Evolutionary conservation across 305 asterid species (phyloP), one percentile per base, ranked within the genome.

Genomic region (Fraxinus sp.): DNA sequence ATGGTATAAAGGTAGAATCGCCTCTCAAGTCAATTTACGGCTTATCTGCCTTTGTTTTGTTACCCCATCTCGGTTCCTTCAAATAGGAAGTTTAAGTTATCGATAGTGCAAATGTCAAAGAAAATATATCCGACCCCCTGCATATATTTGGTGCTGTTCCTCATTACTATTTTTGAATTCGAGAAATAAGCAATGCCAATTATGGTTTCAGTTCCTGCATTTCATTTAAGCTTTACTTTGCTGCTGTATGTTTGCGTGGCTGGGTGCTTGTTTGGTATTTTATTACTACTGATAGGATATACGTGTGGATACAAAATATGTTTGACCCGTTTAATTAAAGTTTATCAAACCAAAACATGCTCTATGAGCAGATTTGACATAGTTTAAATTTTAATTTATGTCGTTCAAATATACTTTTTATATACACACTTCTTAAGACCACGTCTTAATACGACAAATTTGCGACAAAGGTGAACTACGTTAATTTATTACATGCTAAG

Each of bases 1-100:
- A 84, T 82, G 91, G 88, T 71, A 77, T 80, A 86, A 74, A 83
- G 91, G 79, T 75, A 46, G 89, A 88, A 84, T 75, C 81, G 89
- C 86, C 79, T 33, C 81, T 46, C 64, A 68, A 16, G 78, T 79
- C 11, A 72, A 77, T 76, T 64, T 75, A 35, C 30, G 87, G 89
- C 86, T 77, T 35, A 77, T 83, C 83, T 36, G 76, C 83, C 88
- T 83, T 86, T 86, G 87, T 81, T 71, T 71, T 71, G 43, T 71
- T 71, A 32, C 43, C 24, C 76, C 76, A 71, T 71, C 43, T 71
- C 43, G 39, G n/a, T 66, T 66, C 7, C 73, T 66, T 66, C 18
- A 8, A 32, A 32, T 11, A 14, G 76, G 43, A 32, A 71, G 76
- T 71, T 14, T 32, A 32, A 16, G 24, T 71, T 71, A 16, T 71